phyloP scores from a whole-genome alignment of 768 basidiomycete species.

The Agaricus subrufescens region DNA sequence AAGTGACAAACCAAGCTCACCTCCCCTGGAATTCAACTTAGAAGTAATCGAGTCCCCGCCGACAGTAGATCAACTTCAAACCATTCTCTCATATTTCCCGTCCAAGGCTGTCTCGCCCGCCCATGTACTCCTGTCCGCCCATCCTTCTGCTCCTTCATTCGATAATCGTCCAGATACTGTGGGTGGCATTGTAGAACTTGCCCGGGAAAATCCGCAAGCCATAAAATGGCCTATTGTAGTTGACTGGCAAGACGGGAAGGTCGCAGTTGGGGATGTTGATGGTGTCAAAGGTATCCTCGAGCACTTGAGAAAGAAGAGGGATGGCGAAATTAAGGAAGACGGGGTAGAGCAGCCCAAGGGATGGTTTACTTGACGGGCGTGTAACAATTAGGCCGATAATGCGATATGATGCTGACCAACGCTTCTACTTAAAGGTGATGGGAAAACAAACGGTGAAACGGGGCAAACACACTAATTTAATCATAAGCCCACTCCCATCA shows the following conservation, averaged over 20 bases:
- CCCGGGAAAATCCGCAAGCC: constrained; percentile 48
- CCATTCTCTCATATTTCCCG: constrained; percentile 60
- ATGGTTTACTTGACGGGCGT: constrained; percentile 40
- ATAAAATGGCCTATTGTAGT: constrained; percentile 81
- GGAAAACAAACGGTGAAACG: neutral
- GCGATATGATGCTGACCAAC: too few species aligned
- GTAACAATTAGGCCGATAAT: neutral
- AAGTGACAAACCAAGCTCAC: constrained; percentile 33
- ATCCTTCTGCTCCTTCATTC: constrained; percentile 42
- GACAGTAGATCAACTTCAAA: constrained; percentile 61
- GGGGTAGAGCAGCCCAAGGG: constrained; percentile 45
- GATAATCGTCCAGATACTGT: constrained; percentile 34
- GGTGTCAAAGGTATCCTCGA: constrained; percentile 69
- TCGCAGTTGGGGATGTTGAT: constrained; percentile 61
- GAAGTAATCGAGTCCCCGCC: constrained; percentile 68
- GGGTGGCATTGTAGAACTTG: constrained; percentile 45
- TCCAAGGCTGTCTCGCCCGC: constrained; percentile 33
- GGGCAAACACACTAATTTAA: too few species aligned
- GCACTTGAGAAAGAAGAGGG: constrained; percentile 55
- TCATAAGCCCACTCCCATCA: too few species aligned
- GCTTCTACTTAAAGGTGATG: neutral
- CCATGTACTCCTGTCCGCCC: constrained; percentile 54
- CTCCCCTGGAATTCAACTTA: constrained; percentile 65
- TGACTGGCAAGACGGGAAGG: constrained; percentile 66
- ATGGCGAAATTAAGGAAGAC: constrained; percentile 53